Evolutionary conservation across 805 yeast genomes (phyloP), one percentile per base, ranked within the genome.

Genomic region (Zygosaccharomyces bailii): DNA sequence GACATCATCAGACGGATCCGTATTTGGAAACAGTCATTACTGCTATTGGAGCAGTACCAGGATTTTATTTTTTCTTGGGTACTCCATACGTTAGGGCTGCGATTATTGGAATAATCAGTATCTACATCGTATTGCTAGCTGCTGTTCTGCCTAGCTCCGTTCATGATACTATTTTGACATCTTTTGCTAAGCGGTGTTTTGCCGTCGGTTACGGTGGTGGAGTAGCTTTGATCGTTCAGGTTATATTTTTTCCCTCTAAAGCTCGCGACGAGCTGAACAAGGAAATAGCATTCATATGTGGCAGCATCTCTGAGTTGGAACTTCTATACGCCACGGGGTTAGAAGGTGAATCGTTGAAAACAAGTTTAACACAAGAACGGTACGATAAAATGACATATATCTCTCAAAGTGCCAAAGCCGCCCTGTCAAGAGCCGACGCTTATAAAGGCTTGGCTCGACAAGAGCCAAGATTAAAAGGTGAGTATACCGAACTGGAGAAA

Each of bases 61-160:
- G 77, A 0, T 74, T 65, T 50, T 75, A 74, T 52, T 69, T 49
- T 45, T 56, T 73, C 41, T 38, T 75, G 27, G 75, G 71, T 0
- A 66, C 78, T 0, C 75, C 77, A 2, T 74, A 73, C 44, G 69
- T 73, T 13, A 76, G 74, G 48, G 78, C 79, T 4, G 79, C 77
- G 0, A 69, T 75, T 47, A 72, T 76, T 34, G 71, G 73, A 11
- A 62, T 74, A 5, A 73, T 76, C 38, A 71, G 76, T 27, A 66
- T 71, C 13, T 73, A 72, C 42, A 63, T 74, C 39, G 79, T 76
- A 8, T 52, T 73, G 40, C 55, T 74, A n/a, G 73, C 79, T 0
- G 61, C 78, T 2, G 62, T 64, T 2, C 41, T 69, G 1, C 78
- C 77, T 1, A 59, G 69, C 4, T 51, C 54, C 1, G 54, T 62